phyloP scores from a whole-genome alignment of 305 asterid genomes.

The Andrographis paniculata region DNA sequence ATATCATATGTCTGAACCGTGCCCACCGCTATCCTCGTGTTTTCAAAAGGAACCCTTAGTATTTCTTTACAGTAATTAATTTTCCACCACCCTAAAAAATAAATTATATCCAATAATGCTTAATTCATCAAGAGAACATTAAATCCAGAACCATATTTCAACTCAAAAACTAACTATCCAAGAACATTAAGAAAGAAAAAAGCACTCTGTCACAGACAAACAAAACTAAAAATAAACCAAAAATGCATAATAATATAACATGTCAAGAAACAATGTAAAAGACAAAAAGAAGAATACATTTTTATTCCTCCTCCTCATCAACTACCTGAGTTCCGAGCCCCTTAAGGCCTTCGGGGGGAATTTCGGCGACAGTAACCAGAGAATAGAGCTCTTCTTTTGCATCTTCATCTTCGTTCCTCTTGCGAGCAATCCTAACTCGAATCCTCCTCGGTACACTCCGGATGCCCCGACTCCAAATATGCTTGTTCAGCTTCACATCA shows the following conservation, averaged over 20 bases:
- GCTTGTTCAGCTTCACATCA: slow-evolving; percentile 56
- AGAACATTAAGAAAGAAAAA: no score
- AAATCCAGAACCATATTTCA: no score
- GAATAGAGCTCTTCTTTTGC: slow-evolving; percentile 61
- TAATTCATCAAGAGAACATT: no score
- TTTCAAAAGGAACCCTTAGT: no score
- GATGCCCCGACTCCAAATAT: slow-evolving; percentile 58
- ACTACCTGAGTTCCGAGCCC: slow-evolving; percentile 42
- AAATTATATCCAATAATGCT: no score
- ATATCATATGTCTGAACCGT: no score
- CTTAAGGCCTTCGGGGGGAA: slow-evolving; percentile 43
- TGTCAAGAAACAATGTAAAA: background rate
- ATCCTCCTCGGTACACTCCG: slow-evolving; percentile 53
- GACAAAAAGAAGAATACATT: background rate
- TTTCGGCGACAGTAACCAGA: slow-evolving; percentile 46
- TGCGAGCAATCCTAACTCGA: slow-evolving; percentile 50
- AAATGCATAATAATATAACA: background rate
- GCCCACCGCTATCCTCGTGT: no score
- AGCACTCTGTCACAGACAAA: no score
- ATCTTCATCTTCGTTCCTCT: slow-evolving; percentile 62
- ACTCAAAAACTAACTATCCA: no score
- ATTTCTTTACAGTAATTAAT: no score
- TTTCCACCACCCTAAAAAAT: no score
- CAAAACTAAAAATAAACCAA: no score
- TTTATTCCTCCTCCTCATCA: slow-evolving; percentile 42